Evolutionary conservation across 805 yeast genomes (phyloP).

Genomic region (Komagataella ulmi): DNA sequence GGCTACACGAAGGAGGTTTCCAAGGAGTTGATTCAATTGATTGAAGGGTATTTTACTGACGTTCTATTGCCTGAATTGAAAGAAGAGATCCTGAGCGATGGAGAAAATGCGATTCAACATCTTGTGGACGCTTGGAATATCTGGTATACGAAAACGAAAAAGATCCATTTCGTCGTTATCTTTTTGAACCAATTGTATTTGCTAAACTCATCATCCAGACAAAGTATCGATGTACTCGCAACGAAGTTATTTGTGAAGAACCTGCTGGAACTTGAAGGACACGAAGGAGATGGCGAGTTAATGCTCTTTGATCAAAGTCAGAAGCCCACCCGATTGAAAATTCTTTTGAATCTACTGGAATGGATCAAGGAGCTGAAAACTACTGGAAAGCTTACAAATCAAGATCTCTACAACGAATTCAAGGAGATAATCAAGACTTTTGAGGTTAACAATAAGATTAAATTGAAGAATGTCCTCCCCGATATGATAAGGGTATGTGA

Average conservation of each 20-base stretch:
- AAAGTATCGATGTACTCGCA: neutral
- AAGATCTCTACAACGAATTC: neutral
- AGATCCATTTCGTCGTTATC: neutral
- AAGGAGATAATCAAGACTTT: neutral
- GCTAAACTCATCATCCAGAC: neutral
- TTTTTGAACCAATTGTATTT: neutral
- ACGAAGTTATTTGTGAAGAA: neutral
- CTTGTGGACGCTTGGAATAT: neutral
- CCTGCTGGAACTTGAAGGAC: neutral
- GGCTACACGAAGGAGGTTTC: neutral
- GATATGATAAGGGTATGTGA: neutral
- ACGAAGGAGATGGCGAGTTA: neutral
- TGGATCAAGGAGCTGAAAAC: neutral
- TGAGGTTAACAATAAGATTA: neutral
- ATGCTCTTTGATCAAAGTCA: neutral
- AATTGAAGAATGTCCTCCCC: neutral
- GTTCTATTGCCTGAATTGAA: neutral
- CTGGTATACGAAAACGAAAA: neutral
- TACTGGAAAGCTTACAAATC: neutral
- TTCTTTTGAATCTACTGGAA: neutral
- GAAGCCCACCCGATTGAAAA: neutral
- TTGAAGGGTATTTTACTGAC: too few species aligned
- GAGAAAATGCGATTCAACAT: neutral
- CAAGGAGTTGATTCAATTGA: neutral
- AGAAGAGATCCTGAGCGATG: neutral